phyloP scores from a whole-genome alignment of 345 rosid species.

The Orychophragmus violaceus region DNA sequence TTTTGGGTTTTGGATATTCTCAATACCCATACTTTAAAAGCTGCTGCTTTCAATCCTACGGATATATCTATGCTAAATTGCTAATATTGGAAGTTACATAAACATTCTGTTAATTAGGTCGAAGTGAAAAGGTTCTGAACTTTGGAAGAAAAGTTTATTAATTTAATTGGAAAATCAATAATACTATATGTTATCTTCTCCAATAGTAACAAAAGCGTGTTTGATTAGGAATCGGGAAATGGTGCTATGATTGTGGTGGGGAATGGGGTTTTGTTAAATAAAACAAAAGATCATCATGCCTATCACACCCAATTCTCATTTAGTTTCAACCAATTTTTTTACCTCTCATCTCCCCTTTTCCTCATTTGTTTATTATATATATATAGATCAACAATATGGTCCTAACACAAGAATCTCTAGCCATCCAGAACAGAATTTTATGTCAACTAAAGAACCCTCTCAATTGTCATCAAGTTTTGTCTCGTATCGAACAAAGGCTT shows the following conservation, averaged over 20 bases:
- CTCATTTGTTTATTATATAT: background rate
- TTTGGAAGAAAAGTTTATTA: background rate
- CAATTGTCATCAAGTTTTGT: too few relatives aligned
- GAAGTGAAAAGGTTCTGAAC: background rate
- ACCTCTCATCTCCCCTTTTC: background rate
- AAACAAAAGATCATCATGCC: conserved; percentile 5
- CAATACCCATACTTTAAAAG: background rate
- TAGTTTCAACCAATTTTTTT: background rate
- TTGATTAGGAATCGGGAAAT: background rate
- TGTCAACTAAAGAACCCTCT: too few relatives aligned
- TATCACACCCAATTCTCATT: conserved; percentile 16
- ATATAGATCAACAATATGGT: background rate
- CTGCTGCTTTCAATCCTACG: background rate
- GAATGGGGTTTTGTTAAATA: background rate
- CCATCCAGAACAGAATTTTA: too few relatives aligned
- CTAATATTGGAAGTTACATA: background rate
- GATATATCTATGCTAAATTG: background rate
- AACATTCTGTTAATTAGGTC: background rate
- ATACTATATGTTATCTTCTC: background rate
- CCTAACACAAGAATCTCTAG: too few relatives aligned
- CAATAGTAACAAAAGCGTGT: background rate
- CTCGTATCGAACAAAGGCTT: too few relatives aligned
- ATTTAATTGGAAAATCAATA: conserved; percentile 2
- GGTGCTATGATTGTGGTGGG: background rate
- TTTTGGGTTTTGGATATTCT: too few relatives aligned